Conservation (phyloP, 2,329 filamentous ascomycete genomes). For the Pseudopyrenochaeta lycopersici region DNA sequence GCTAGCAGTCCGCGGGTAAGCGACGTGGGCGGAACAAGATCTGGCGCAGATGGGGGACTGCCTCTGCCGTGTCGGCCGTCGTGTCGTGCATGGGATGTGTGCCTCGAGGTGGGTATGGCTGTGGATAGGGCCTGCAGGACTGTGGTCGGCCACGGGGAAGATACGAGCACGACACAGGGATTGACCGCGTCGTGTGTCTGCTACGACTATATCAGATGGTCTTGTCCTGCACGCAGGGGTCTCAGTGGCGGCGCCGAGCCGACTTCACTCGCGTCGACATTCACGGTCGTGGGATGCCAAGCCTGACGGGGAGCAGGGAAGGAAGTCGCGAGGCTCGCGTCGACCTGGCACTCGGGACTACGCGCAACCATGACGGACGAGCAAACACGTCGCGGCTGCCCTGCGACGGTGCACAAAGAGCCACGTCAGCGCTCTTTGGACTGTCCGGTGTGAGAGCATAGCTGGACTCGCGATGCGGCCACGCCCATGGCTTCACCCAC, state of each 20-base stretch:
- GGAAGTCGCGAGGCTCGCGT: slow-evolving; percentile 25
- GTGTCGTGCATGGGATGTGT: not conserved
- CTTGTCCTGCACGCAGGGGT: too few species aligned
- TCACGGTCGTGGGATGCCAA: slow-evolving; percentile 16
- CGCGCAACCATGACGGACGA: slow-evolving; percentile 12
- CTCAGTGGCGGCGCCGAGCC: too few species aligned
- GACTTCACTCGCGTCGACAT: too few species aligned
- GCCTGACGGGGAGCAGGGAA: slow-evolving; percentile 11
- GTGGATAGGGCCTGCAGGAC: too few species aligned
- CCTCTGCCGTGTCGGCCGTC: not conserved
- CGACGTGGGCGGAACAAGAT: not conserved
- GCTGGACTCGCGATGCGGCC: slow-evolving; percentile 25
- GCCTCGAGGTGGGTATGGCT: too few species aligned
- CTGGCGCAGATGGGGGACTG: not conserved
- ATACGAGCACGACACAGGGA: too few species aligned
- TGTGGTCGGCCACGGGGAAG: too few species aligned
- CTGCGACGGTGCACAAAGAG: slow-evolving; percentile 7
- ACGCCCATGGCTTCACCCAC: slow-evolving; percentile 38
- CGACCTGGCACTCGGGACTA: slow-evolving; percentile 12
- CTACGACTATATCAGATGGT: too few species aligned
- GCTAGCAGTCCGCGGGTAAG: not conserved
- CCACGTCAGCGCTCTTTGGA: slow-evolving; percentile 8
- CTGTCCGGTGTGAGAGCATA: too few species aligned
- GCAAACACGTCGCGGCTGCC: slow-evolving; percentile 6
- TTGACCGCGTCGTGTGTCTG: too few species aligned